A percentile compares a stretch with the other conserved stretches of the same genome.
Conservation (phyloP, 108 stramenopile species). For the Nannochloropsis salina region DNA sequence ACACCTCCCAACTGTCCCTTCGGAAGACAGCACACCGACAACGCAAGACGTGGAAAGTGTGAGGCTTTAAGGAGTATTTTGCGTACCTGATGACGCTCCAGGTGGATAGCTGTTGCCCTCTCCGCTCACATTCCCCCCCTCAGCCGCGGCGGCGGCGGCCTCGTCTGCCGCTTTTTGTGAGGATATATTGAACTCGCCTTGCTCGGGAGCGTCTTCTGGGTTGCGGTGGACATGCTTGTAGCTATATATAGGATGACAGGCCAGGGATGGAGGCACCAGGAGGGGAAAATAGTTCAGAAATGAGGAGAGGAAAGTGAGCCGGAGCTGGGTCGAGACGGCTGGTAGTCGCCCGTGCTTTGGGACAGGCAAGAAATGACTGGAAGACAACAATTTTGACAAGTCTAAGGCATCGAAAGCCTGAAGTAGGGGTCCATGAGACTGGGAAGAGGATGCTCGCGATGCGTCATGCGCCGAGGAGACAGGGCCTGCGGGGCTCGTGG, state of each 20-base stretch:
- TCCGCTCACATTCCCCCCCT: background rate
- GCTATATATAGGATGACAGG: conserved; percentile 54
- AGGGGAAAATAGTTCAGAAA: background rate
- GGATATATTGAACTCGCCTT: background rate
- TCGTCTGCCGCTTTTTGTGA: background rate
- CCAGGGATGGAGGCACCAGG: background rate
- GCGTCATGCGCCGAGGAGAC: too few relatives aligned
- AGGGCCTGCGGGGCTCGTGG: too few relatives aligned
- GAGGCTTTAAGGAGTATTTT: background rate
- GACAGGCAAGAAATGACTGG: background rate
- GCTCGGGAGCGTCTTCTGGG: background rate
- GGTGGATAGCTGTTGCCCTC: background rate
- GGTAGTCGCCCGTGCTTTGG: background rate
- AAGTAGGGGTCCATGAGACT: too few relatives aligned
- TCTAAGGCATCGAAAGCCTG: too few relatives aligned
- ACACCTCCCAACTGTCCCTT: too few relatives aligned
- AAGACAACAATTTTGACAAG: background rate
- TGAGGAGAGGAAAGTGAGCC: background rate
- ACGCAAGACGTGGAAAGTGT: background rate
- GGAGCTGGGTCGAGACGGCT: background rate
- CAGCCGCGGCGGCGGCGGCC: background rate
- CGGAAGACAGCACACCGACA: background rate
- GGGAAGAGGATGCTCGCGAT: too few relatives aligned
- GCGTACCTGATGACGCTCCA: background rate
- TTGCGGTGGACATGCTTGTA: background rate